Base-by-base conservation (phyloP, 2,329 filamentous ascomycete genomes). In the Metarhizium sp. region DNA sequence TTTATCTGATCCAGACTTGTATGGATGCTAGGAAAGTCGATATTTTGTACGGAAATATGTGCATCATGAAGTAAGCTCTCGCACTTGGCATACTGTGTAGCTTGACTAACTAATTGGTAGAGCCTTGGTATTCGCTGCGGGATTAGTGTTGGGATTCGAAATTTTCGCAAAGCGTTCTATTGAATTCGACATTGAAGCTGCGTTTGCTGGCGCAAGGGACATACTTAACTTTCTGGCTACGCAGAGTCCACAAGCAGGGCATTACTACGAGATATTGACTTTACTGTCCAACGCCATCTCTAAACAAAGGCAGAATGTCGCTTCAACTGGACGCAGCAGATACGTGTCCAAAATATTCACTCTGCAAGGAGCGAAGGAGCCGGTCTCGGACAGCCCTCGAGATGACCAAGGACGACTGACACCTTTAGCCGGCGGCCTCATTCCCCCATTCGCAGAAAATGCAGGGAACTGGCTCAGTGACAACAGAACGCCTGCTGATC, bases 181-280 rank as follows among this genome's bases (percentile, higher is more conserved):
- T 1, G 73, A 78, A 34, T 65, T 72, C 6, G 73, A 76, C 29
- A 69, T 76, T 47, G 73, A 75, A n/a, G 62, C 64, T 6, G 75
- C 79, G 0, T 84, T 83, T 58, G 66, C 69, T 20, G 73, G 75
- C 2, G 75, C 80, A 2, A 71, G 75, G 4, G 70, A 75, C 18
- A 75, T 84, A 1, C 70, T 84, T 1, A 69, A 68, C 1, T 73
- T 73, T 36, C 64, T 84, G 0, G 72, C 76, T 0, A 64, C 65
- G 0, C 73, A 77, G 50, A 81, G 78, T 45, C 76, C 79, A 0
- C 80, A 83, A 58, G 81, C 81, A 3, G 75, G 72, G 2, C 79
- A 82, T 52, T 84, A 84, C 60, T 71, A 75, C 13, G 78, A 82
- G 6, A 84, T 84, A 20, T 67, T 84, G 7, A 75, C 69, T 0